phyloP scores from a whole-genome alignment of 106 monocot species.

The Phalaenopsis aphrodite region DNA sequence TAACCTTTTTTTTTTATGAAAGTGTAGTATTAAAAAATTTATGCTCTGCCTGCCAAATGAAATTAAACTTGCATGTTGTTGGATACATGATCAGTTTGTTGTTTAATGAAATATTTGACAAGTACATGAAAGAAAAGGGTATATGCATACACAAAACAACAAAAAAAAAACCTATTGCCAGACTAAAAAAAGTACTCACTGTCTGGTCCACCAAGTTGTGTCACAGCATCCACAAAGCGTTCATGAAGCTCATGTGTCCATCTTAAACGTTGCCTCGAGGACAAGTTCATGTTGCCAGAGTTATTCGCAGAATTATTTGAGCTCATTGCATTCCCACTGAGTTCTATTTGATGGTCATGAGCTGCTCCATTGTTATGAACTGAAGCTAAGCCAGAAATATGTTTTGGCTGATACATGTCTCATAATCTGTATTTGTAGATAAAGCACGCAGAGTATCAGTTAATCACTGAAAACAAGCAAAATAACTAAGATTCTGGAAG shows the following conservation, averaged over 20 bases:
- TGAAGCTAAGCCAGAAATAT: constrained; percentile 24
- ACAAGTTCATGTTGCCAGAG: constrained; percentile 32
- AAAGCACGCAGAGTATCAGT: neutral
- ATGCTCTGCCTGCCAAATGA: neutral
- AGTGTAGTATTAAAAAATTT: neutral
- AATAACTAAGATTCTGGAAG: neutral
- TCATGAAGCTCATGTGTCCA: constrained; percentile 98
- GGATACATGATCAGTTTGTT: neutral
- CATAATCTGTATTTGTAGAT: constrained; percentile 30
- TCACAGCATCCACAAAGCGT: constrained; percentile 88
- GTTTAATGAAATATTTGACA: neutral
- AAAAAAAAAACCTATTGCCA: neutral
- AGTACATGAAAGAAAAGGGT: too few relatives aligned
- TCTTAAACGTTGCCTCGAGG: constrained; percentile 78
- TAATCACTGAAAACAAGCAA: neutral
- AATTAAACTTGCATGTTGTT: neutral
- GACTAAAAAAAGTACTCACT: constrained; percentile 32
- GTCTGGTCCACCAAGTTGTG: constrained; percentile 93
- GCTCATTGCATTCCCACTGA: constrained; percentile 32
- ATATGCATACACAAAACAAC: neutral
- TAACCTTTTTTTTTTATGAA: neutral
- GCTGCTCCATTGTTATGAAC: constrained; percentile 18
- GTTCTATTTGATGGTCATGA: constrained; percentile 30
- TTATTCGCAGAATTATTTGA: constrained; percentile 33
- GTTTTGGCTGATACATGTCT: constrained; percentile 63